These are phyloP conservation scores for Ceratocystis diversiconidia DNA, from an alignment of 2,329 filamentous ascomycete genomes.

Conservation along the genomic window DNA sequence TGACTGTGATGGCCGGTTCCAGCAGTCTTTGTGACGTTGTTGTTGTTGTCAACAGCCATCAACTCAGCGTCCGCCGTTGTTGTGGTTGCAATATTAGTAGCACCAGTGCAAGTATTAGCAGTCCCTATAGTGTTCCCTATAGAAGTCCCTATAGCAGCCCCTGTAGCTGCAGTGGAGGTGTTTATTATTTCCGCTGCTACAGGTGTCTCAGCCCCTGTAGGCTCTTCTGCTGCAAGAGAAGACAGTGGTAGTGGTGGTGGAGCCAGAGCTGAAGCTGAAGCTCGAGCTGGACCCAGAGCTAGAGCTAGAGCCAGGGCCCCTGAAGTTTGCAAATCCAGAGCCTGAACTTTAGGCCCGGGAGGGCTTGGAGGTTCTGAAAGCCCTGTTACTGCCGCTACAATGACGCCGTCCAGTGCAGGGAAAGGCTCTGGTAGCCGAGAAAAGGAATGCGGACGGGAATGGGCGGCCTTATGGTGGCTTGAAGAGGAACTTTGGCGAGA, in stretches of 20 bases:
- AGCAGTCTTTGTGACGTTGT: neutral
- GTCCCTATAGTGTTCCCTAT: no score
- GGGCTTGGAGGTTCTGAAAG: neutral
- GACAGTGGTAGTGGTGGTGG: neutral
- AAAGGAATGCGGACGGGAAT: constrained; percentile 12
- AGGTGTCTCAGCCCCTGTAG: neutral
- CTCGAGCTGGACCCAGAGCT: neutral
- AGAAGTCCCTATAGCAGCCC: no score
- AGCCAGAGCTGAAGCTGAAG: neutral
- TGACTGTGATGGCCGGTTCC: neutral
- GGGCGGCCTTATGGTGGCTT: neutral
- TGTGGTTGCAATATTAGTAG: neutral
- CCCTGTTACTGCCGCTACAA: constrained; percentile 7
- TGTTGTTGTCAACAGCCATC: neutral
- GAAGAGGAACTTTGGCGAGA: constrained; percentile 15
- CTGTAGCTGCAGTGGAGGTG: neutral
- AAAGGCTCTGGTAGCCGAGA: constrained; percentile 10
- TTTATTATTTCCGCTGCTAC: neutral
- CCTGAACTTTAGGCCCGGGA: neutral
- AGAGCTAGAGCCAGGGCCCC: neutral
- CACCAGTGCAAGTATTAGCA: no score
- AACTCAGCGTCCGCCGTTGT: neutral
- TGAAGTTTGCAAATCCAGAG: neutral
- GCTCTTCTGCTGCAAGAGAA: neutral
- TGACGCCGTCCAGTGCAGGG: constrained; percentile 8